Conservation (phyloP, 1,284 basidiomycete genomes). For the Leccinum subrobustum region DNA sequence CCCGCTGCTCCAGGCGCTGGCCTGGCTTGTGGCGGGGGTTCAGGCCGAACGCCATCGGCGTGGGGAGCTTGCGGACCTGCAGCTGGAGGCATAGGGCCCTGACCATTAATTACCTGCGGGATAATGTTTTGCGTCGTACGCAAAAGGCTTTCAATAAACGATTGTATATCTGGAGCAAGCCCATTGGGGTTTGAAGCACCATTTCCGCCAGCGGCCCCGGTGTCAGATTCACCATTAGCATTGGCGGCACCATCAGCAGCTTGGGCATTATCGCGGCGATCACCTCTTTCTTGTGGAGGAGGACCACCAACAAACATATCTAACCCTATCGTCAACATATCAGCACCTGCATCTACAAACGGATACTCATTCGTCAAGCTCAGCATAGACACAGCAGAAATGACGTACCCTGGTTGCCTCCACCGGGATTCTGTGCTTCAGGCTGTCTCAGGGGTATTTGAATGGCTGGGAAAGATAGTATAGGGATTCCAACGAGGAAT, state of each 20-base stretch:
- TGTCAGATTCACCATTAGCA: conserved; percentile 3
- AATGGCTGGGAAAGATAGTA: conserved; percentile 29
- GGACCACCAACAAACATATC: conserved; percentile 32
- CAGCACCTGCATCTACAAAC: conserved; percentile 16
- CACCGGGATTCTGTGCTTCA: conserved; percentile 13
- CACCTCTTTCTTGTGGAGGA: conserved; percentile 7
- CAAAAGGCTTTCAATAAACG: conserved; percentile 26
- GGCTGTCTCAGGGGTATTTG: conserved; percentile 27
- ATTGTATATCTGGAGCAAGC: conserved; percentile 26
- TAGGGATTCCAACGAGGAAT: conserved; percentile 22
- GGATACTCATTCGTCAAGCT: conserved; percentile 20
- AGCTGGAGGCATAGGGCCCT: conserved; percentile 2
- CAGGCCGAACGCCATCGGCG: conserved; percentile 3
- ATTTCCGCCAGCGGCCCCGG: conserved; percentile 17
- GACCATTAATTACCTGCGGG: conserved; percentile 22
- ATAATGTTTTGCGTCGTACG: conserved; percentile 27
- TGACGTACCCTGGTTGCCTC: conserved; percentile 21
- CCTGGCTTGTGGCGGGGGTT: conserved; percentile 11
- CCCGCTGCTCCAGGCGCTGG: conserved; percentile 7
- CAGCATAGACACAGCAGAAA: conserved; percentile 10
- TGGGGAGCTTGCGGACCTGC: conserved; percentile 1
- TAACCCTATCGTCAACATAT: conserved; percentile 31
- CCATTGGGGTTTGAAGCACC: conserved; percentile 16
- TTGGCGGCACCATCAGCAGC: conserved; percentile 2
- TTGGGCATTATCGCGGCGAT: conserved; percentile 10